Conservation (phyloP, 169 alveolate genomes). For the Plasmodium fragile region DNA sequence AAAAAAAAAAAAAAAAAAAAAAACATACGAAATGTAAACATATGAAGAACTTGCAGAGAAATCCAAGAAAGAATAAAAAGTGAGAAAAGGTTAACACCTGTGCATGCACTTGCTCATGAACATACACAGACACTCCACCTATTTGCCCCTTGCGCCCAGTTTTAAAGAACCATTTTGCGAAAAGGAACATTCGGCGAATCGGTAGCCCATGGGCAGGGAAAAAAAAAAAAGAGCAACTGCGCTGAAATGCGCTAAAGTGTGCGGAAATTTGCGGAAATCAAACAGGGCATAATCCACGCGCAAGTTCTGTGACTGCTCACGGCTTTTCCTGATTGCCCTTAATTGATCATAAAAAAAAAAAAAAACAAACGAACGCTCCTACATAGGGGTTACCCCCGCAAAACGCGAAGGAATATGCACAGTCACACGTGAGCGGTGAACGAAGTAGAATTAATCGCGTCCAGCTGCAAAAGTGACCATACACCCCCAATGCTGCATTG, state of each 20-base stretch:
- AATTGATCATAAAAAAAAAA: background rate
- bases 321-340: background rate
- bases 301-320: background rate
- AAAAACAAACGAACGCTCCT: background rate
- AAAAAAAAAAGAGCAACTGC: background rate
- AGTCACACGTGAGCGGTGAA: background rate
- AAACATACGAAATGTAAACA: background rate
- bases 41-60: background rate
- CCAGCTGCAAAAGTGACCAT: background rate
- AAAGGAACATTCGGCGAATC: background rate
- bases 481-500: background rate
- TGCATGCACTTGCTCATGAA: background rate
- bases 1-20: background rate
- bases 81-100: background rate
- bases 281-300: background rate
- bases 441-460: conserved; percentile 32
- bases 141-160: background rate
- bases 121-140: background rate
- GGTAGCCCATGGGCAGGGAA: background rate
- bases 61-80: background rate
- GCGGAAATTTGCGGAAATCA: background rate
- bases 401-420: background rate
- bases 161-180: background rate
- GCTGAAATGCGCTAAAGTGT: background rate
- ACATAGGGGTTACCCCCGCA: background rate